Percentiles rank a stretch among this genome's conserved stretches.
These are phyloP conservation scores for Halteria grandinella DNA, from an alignment of 73 alveolate genomes.

Conservation along the genomic window DNA sequence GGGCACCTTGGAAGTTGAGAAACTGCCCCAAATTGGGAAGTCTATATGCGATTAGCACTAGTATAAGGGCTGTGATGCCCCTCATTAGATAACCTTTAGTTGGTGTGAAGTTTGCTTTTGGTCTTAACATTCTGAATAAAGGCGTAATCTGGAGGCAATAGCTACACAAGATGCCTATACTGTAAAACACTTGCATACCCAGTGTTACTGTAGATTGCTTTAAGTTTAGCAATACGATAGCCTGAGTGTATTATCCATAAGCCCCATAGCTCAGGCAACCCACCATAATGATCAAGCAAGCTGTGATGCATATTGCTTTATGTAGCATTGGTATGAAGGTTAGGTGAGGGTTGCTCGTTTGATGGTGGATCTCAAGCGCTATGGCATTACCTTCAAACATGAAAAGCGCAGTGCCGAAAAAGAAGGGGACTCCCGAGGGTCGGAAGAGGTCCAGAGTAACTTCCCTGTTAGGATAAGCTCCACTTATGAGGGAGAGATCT, in stretches of 20 bases:
- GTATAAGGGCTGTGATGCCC: background rate
- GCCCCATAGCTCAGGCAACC: slow-evolving; percentile 28
- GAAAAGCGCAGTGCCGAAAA: slow-evolving; percentile 45
- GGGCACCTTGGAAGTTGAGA: background rate
- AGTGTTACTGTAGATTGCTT: slow-evolving; percentile 12
- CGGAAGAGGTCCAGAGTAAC: too few relatives aligned
- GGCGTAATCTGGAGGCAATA: slow-evolving; percentile 31
- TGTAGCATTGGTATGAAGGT: background rate
- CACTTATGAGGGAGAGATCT: too few relatives aligned
- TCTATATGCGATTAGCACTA: background rate
- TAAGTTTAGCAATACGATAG: slow-evolving; percentile 16
- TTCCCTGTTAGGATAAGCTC: too few relatives aligned
- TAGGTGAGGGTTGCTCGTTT: slow-evolving; percentile 12
- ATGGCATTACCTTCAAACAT: slow-evolving; percentile 51
- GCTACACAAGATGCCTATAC: slow-evolving; percentile 31
- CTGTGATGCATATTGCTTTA: slow-evolving; percentile 8
- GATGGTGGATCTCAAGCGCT: slow-evolving; percentile 23
- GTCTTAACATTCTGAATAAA: slow-evolving; percentile 12
- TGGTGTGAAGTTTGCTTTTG: background rate
- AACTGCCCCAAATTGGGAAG: background rate
- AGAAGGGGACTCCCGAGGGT: slow-evolving; percentile 4
- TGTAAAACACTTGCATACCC: slow-evolving; percentile 13
- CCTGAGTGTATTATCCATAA: slow-evolving; percentile 35
- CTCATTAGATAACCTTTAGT: background rate
- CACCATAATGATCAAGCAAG: background rate